Base-by-base conservation (phyloP, 495 filamentous ascomycete species). In the Trypethelium eluteriae region DNA sequence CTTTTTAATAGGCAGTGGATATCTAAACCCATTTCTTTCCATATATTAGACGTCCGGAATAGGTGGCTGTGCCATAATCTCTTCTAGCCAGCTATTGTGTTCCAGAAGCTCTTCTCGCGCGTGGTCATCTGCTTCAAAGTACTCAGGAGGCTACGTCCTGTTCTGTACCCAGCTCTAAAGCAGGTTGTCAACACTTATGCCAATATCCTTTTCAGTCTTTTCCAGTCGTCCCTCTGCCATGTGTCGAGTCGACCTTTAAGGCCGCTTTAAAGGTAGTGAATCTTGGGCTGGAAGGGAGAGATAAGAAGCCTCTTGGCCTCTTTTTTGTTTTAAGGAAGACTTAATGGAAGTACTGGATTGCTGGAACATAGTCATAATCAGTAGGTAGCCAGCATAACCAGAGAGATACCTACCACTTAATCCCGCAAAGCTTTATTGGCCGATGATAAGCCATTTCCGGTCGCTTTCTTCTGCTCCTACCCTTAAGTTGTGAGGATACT, bases 101-200 rank as follows among this genome's bases (percentile, higher is more conserved):
- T 46, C 41, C 41, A 46, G 16, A 46, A 46, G 41, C 41, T 46
- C 41, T 46, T 7, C 41, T 46, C 41, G 7, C 41, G 41, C 41
- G 9, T 1, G 41, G 16, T 9, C 41, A 16, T 46, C 41, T 16
- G 41, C 62, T 46, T 77, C 67, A 38, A 74, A 73, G 62, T 70
- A 73, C 72, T 74, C 64, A 62, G 68, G 57, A 62, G 75, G 76
- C 76, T 75, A 79, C 35, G 34, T 63, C 39, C 35, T 39, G 35
- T 63, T 34, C 62, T 35, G 34, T 14, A n/a, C 39, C 62, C 62
- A 63, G 62, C 41, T 46, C 41, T 46, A 16, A 46, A 46, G 41
- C 41, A 46, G 41, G 41, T 46, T 16, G 41, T 46, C 41, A 46
- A 46, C 41, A 46, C 41, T 46, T 46, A 16, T 46, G 41, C 41